Base-by-base conservation (phyloP, 2,329 filamentous ascomycete species). In the Emmonsia crescens region DNA sequence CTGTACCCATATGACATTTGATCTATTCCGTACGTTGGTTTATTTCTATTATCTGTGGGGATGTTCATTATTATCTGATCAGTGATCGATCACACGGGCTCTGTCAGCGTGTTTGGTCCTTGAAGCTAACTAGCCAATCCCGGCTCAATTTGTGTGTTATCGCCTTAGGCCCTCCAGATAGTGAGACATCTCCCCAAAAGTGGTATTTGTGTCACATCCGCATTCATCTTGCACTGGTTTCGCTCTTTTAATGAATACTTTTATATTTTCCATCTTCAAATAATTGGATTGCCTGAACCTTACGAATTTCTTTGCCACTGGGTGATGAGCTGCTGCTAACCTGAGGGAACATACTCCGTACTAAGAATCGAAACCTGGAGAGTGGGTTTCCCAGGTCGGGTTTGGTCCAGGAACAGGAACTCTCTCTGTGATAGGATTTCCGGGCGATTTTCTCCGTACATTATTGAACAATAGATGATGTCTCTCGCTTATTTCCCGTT, bases 131-230 rank as follows among this genome's bases (percentile, higher is more conserved):
- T 44, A 19, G 36, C 55, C 55, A 57, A 57, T 57, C 55, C 36
- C 55, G 27, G 55, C 14, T 29, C 55, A 21, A 29, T n/a, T 33
- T 33, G 10, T n/a, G 19, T 21, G 33, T 33, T 44, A 19, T 57
- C 21, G 55, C 24, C 54, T 57, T 24, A 5, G n/a, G 29, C 5
- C 24, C 40, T 33, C 38, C 38, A n/a, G 14, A 24, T 19, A 46
- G 55, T 57, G 38, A 57, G 55, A 57, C 55, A 57, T 57, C 38
- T 44, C 33, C 40, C 55, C 55, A 2, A 44, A 57, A 29, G 36
- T 16, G 38, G 55, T 42, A 42, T 29, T n/a, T 44, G n/a, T 24
- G 36, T 31, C 38, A 57, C 55, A 57, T 44, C 40, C 16, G 16
- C 55, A 57, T 27, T 27, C 21, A 19, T 16, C 19, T 10, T 24